Base-by-base conservation (phyloP, 139 green algal genomes). In the Coelastrella sp. region DNA sequence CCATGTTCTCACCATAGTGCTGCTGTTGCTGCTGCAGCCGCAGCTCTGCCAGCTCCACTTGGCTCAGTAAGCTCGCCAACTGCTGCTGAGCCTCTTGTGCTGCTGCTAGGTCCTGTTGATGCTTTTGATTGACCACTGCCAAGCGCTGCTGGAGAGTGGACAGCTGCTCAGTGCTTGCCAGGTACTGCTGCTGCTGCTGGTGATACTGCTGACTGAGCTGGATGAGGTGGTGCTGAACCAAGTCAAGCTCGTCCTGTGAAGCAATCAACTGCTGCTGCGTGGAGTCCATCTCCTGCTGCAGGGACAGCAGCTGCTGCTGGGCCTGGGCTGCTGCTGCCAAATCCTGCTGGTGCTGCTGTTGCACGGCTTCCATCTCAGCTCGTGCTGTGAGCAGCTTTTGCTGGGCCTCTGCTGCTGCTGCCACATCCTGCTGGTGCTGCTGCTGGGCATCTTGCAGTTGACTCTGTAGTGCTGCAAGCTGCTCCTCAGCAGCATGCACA, bases 131-230 rank as follows among this genome's bases (percentile, higher is more conserved):
- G 11, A 19, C 24, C 25, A 20, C 12, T 58, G 75, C 75, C n/a
- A 60, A 15, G 22, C 27, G 75, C 24, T 59, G 75, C 75, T 82
- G 75, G 0, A 82, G 15, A 12, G 20, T 4, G 15, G 4, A 5
- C 25, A 82, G 25, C 75, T 58, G 10, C 25, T 60, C 24, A 12
- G 9, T 58, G 4, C 8, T 24, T 57, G 15, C 75, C 75, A 58
- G 75, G 76, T 84, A 57, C 78, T 84, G 78, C 25, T 58, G 24
- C 24, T 82, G 75, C 24, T 59, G 75, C 72, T 78, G 72, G 22
- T 82, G 75, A 6, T 78, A 19, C 9, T 78, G 72, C 75, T 63
- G 27, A 7, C 27, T 56, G 24, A 60, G 25, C 63, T 61, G 24
- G 8, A 82, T 82, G 75, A 12, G 57, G 12, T 60, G 25, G 0